Percentiles rank a stretch among this genome's conserved stretches.
Evolutionary conservation across 2,329 filamentous ascomycete species (phyloP).

Genomic region (Colletotrichum sp.): DNA sequence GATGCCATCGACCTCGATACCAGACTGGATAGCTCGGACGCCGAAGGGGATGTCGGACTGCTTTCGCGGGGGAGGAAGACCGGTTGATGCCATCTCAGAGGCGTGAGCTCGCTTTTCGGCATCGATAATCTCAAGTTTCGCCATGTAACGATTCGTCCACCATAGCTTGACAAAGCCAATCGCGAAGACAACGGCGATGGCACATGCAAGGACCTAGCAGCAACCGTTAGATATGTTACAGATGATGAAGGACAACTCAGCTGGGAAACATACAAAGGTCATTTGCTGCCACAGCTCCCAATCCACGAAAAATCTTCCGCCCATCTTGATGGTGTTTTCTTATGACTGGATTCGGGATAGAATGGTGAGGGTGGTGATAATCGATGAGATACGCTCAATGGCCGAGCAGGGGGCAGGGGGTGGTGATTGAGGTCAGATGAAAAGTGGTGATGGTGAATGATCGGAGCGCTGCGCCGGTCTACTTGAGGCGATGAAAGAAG

Average conservation of each 20-base stretch:
- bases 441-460: background rate
- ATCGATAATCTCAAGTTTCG: slow-evolving; percentile 67
- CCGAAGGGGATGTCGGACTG: slow-evolving; percentile 74
- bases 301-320: slow-evolving; percentile 61
- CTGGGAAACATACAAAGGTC: slow-evolving; percentile 73
- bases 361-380: background rate
- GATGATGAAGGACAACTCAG: background rate
- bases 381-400: background rate
- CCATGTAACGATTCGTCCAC: slow-evolving; percentile 60
- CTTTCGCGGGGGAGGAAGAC: slow-evolving; percentile 44
- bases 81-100: slow-evolving; percentile 60
- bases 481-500: background rate
- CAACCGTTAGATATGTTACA: background rate
- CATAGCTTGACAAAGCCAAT: slow-evolving; percentile 72
- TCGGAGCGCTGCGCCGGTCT: background rate
- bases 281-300: slow-evolving; percentile 91
- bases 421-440: background rate
- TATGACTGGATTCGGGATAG: background rate
- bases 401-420: background rate
- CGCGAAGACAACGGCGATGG: slow-evolving; percentile 73
- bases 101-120: slow-evolving; percentile 65
- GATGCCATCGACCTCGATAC: slow-evolving; percentile 84
- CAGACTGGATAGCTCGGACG: slow-evolving; percentile 81
- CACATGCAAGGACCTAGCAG: slow-evolving; percentile 71
- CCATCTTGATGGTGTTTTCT: slow-evolving; percentile 24